Conservation (phyloP, 1,139 yeast species). For the Sugiyamaella novakii region DNA sequence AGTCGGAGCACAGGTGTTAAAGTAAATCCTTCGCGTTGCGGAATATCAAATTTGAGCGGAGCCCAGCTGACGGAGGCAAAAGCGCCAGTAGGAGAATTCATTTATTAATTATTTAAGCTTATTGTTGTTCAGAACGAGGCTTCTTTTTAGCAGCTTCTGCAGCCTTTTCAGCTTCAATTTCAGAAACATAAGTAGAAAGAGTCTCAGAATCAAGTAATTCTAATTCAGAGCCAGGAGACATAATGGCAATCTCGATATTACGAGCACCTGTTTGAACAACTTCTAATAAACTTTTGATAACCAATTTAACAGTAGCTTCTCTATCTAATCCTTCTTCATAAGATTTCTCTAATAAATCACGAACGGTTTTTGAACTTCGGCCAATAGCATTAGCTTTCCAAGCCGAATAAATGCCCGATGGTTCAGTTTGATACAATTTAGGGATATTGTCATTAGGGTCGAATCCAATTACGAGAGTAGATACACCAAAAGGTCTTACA, state of each 20-base stretch:
- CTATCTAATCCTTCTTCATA: slow-evolving; percentile 72
- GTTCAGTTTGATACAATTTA: slow-evolving; percentile 90
- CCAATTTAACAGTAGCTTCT: slow-evolving; percentile 74
- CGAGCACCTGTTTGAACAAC: slow-evolving; percentile 98
- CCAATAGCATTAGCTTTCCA: slow-evolving; percentile 99
- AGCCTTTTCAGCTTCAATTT: slow-evolving; percentile 88
- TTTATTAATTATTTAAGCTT: slow-evolving; percentile 6
- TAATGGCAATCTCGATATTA: slow-evolving; percentile 88
- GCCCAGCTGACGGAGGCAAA: slow-evolving; percentile 6
- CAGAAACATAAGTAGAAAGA: slow-evolving; percentile 73
- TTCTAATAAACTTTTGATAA: slow-evolving; percentile 85
- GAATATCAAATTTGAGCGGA: too few species aligned
- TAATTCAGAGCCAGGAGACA: slow-evolving; percentile 62
- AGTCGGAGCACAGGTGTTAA: too few species aligned
- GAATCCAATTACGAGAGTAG: slow-evolving; percentile 93
- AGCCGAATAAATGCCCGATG: slow-evolving; percentile 96
- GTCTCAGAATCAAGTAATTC: slow-evolving; percentile 60
- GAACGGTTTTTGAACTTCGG: slow-evolving; percentile 89
- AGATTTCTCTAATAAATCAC: slow-evolving; percentile 92
- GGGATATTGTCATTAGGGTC: slow-evolving; percentile 84
- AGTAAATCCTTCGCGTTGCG: too few species aligned
- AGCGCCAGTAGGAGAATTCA: neutral
- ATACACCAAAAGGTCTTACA: slow-evolving; percentile 91
- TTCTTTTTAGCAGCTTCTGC: slow-evolving; percentile 83
- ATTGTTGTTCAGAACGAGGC: slow-evolving; percentile 25